Evolutionary conservation across 2,329 filamentous ascomycete genomes (phyloP), one percentile per base, ranked within the genome.

Genomic region (Sclerotinia borealis): DNA sequence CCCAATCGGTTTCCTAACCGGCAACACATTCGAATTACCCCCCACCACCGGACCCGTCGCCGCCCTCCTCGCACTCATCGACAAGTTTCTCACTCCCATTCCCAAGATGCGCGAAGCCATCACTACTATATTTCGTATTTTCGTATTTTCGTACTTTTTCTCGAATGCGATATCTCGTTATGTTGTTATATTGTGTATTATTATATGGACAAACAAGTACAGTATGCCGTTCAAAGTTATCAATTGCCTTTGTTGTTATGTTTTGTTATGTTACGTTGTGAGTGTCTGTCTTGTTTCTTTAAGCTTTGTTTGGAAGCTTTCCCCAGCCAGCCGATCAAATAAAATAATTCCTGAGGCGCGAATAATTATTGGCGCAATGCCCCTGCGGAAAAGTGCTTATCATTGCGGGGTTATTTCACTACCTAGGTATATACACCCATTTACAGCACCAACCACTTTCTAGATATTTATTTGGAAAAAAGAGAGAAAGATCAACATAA

Each of bases 1-100:
- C 63, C 87, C 87, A 59, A 90, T 82, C 9, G 88, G 87, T 75
- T 85, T 89, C 75, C 80, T 81, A n/a, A 80, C 78, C 34, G 85
- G 80, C 61, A 83, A 70, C 52, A 77, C 76, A 41, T 25, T 62
- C 25, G n/a, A n/a, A n/a, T n/a, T n/a, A n/a, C n/a, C n/a, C n/a
- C 36, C 59, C 19, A 3, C 5, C 17, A 34, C 51, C 10, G 25
- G 37, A 37, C 34, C 47, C 11, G 22, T 25, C 25, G 45, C 47
- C 11, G 22, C 34, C 25, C 45, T 41, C 31, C 43, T 51, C 25
- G 19, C 45, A 29, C 43, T 39, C 17, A 29, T 41, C 13, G 43
- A 37, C 17, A 60, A 41, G 2, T 19, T 9, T 39, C 58, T 50
- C 11, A n/a, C 19, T 22, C 37, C 37, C 37, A 39, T 56, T 15